Base-by-base conservation (phyloP, 2,329 filamentous ascomycete species). In the Claviceps sp. region DNA sequence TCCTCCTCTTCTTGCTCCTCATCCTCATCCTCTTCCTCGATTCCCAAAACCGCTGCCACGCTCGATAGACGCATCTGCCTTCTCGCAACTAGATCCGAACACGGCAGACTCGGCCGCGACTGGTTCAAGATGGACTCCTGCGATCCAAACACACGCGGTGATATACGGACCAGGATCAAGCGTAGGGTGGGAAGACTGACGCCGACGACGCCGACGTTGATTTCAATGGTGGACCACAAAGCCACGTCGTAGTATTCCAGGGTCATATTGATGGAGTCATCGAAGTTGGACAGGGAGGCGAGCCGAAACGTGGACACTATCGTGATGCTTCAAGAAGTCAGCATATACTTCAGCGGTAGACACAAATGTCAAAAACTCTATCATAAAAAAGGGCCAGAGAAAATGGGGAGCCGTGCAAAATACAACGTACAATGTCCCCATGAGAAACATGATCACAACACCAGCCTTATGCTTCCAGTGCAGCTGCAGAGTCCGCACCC, bases 391-490 rank as follows among this genome's bases (percentile, higher is more conserved):
- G 3, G 5, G 30, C 2, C n/a, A 30, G 14, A 17, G 11, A 1
- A 22, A 30, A 45, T n/a, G 24, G 14, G 14, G 16, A 7, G 26
- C 8, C 8, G 26, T 10, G 26, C 26, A 10, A n/a, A 16, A 13
- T 2, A 3, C 14, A 26, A 61, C 64, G 54, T 55, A 66, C 64
- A 70, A 68, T 14, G 63, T 59, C 2, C 73, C 72, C 39, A 74
- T 64, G 19, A 65, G 64, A 53, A 76, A 74, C 70, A 75, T 74
- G 50, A 72, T 52, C 5, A 64, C 56, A 4, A 74, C 66, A 40
- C 68, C 63, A n/a, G 70, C 39, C 61, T 72, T 75, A 60, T 72
- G 73, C 58, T 68, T 70, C 60, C 64, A 68, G 50, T 67, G 64
- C 30, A 75, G 55, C 3, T 66, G 62, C 13, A 75, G 61, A 0